Evolutionary conservation across 2,329 filamentous ascomycete genomes (phyloP).

Genomic region (Aurifilum marmelostoma): DNA sequence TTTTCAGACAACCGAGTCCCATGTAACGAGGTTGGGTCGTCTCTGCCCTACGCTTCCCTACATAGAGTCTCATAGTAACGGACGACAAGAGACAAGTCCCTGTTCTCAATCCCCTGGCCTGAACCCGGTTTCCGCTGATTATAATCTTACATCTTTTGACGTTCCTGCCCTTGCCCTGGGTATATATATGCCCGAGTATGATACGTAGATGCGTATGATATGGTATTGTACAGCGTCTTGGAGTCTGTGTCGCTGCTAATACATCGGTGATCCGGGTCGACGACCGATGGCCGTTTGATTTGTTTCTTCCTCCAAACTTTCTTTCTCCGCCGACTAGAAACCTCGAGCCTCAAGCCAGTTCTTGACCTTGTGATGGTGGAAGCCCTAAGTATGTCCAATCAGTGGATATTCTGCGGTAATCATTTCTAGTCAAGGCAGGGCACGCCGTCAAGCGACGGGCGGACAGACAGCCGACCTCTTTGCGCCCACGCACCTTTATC

Average conservation of each 20-base stretch:
- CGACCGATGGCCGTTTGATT: not conserved
- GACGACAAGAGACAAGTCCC: not conserved
- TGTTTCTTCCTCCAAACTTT: not conserved
- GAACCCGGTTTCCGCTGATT: not conserved
- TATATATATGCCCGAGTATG: not conserved
- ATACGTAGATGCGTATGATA: not conserved
- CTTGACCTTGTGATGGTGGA: slow-evolving; percentile 24
- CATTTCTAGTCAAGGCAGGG: not conserved
- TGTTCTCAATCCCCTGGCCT: not conserved
- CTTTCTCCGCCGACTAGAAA: slow-evolving; percentile 18
- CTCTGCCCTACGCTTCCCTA: not conserved
- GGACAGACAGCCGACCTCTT: not conserved
- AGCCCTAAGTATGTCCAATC: slow-evolving; percentile 14
- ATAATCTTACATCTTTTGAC: not conserved
- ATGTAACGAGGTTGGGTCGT: not conserved
- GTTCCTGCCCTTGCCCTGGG: not conserved
- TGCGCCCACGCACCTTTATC: slow-evolving; percentile 63
- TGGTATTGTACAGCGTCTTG: not conserved
- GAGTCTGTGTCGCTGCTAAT: not conserved
- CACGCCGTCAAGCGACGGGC: not conserved
- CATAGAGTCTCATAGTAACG: not conserved
- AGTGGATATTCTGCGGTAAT: not conserved
- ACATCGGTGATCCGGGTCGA: not conserved
- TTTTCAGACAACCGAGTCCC: not conserved
- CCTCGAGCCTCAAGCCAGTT: slow-evolving; percentile 31